Evolutionary conservation across 257 asterid species (phyloP).

Genomic region (Ocimum tenuiflorum): DNA sequence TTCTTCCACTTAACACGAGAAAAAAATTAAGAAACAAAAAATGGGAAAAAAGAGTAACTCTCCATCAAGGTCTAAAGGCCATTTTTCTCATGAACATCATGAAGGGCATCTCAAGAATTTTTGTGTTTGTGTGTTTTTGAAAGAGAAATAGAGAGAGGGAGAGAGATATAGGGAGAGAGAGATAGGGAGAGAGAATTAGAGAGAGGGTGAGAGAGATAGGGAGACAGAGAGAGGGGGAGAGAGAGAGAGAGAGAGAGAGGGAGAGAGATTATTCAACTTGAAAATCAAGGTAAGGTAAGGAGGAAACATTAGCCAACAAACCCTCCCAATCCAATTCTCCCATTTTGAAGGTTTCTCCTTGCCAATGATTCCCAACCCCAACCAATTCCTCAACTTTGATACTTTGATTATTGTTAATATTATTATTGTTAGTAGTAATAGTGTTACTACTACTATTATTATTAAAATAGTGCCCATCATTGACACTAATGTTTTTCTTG

Average conservation of each 20-base stretch:
- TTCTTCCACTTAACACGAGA: background rate
- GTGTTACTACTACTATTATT: background rate
- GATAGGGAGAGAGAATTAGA: slow-evolving; percentile 3
- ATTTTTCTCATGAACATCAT: too few relatives aligned
- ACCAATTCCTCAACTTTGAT: slow-evolving; percentile 51
- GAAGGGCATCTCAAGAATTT: too few relatives aligned
- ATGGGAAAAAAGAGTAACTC: too few relatives aligned
- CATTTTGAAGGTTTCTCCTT: slow-evolving; percentile 56
- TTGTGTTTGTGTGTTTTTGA: too few relatives aligned
- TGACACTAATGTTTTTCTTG: slow-evolving; percentile 19
- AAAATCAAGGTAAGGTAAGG: slow-evolving; percentile 83
- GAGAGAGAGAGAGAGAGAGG: background rate
- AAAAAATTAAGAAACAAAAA: too few relatives aligned
- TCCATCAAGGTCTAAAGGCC: too few relatives aligned
- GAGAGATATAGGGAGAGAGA: background rate
- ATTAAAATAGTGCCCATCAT: background rate
- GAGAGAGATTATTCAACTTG: slow-evolving; percentile 37
- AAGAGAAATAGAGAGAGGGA: too few relatives aligned
- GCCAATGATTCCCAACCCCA: slow-evolving; percentile 67
- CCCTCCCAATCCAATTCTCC: slow-evolving; percentile 97
- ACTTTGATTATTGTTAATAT: slow-evolving; percentile 10
- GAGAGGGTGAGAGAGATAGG: background rate
- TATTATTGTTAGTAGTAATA: background rate
- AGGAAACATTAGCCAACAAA: slow-evolving; percentile 90
- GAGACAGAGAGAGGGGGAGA: background rate